These are phyloP conservation scores for Chrysosporium keratinophilum DNA, from an alignment of 2,329 filamentous ascomycete genomes.

Conservation along the genomic window DNA sequence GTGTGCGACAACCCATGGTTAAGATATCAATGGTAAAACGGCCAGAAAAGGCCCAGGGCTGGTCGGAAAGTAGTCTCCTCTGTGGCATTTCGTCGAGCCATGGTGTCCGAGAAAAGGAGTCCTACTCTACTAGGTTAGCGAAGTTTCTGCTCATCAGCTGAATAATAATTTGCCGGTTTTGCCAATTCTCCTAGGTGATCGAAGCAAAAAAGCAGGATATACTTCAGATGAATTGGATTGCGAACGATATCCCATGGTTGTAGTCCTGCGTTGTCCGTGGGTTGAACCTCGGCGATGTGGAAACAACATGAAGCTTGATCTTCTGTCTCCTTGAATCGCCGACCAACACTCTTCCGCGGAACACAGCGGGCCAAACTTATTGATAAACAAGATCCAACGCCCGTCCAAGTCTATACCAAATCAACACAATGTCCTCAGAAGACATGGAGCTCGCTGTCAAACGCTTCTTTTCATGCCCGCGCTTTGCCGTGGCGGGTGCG, in stretches of 20 bases:
- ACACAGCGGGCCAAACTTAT: not conserved
- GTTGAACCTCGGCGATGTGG: conserved; percentile 9
- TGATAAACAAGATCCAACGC: not conserved
- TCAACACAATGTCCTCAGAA: conserved; percentile 4
- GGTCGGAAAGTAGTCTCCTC: too few relatives aligned
- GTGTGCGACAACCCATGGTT: too few relatives aligned
- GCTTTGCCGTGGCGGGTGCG: conserved; percentile 82
- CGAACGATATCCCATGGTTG: not conserved
- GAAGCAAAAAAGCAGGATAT: too few relatives aligned
- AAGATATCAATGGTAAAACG: too few relatives aligned
- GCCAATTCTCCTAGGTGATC: too few relatives aligned
- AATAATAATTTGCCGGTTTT: too few relatives aligned
- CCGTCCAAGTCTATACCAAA: not conserved
- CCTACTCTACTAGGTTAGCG: too few relatives aligned
- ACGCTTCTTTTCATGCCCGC: conserved; percentile 67
- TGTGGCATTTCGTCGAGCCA: too few relatives aligned
- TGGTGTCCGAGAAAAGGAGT: too few relatives aligned
- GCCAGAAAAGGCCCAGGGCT: too few relatives aligned
- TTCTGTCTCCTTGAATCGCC: not conserved
- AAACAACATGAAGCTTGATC: not conserved
- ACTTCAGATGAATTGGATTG: not conserved
- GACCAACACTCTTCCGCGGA: conserved; percentile 1
- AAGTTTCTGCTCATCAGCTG: too few relatives aligned
- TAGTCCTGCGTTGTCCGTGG: not conserved
- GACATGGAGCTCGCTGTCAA: conserved; percentile 59